Evolutionary conservation across 2,329 filamentous ascomycete species (phyloP).

Genomic region (Verticillium albo-atrum): DNA sequence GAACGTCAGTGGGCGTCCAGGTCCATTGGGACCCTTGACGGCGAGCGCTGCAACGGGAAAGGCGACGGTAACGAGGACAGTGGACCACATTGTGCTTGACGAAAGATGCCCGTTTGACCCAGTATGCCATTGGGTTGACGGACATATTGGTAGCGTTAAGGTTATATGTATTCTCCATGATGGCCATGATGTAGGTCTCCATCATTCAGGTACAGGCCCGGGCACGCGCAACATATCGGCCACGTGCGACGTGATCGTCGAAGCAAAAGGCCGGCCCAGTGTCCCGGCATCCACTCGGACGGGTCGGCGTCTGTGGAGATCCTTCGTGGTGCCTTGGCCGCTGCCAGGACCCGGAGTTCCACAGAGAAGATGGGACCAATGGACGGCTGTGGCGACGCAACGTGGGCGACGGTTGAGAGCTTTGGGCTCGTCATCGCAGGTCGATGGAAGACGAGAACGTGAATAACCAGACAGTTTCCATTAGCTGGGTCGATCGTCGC

Average conservation of each 20-base stretch:
- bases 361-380: background rate
- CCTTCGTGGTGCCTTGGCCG: background rate
- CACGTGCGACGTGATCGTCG: background rate
- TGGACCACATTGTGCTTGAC: background rate
- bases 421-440: background rate
- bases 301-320: background rate
- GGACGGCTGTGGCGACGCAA: background rate
- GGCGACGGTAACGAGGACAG: background rate
- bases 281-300: background rate
- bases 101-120: background rate
- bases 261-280: background rate
- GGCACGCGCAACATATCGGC: background rate
- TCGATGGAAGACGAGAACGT: too few relatives aligned
- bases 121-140: background rate
- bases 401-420: background rate
- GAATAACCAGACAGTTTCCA: background rate
- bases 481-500: background rate
- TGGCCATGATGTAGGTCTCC: background rate
- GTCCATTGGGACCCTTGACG: background rate
- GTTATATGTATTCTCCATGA: background rate
- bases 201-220: background rate
- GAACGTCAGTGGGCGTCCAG: conserved; percentile 26
- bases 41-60: background rate
- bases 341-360: background rate
- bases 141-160: background rate